Conservation (phyloP, 805 yeast species). For the Phaffomyces antillensis region DNA sequence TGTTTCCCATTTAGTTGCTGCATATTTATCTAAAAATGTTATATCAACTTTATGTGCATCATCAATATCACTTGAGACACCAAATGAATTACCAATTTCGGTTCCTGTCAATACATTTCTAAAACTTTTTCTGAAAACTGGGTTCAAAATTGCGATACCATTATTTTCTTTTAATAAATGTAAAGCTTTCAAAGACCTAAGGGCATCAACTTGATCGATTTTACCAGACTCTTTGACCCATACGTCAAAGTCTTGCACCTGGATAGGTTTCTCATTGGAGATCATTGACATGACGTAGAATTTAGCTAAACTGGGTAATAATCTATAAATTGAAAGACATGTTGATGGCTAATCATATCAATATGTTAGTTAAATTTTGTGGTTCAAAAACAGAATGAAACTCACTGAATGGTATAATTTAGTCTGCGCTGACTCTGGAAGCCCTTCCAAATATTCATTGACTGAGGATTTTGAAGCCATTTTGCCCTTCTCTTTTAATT, state of each 20-base stretch:
- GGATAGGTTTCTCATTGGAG: constrained; percentile 69
- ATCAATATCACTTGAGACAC: constrained; percentile 53
- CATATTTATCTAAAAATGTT: constrained; percentile 70
- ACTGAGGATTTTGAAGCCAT: constrained; percentile 42
- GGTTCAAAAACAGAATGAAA: not conserved
- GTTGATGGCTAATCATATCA: constrained; percentile 59
- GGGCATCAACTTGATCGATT: constrained; percentile 58
- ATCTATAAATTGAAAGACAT: constrained; percentile 84
- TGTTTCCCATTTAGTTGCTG: constrained; percentile 87
- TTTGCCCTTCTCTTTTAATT: too few relatives aligned
- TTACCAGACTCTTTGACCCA: constrained; percentile 64
- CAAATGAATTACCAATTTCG: constrained; percentile 61
- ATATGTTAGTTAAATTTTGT: not conserved
- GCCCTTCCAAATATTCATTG: constrained; percentile 81
- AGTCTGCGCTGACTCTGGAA: constrained; percentile 81
- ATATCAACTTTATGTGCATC: constrained; percentile 53
- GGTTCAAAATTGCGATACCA: constrained; percentile 49
- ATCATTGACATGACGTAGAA: constrained; percentile 82
- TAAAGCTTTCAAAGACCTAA: constrained; percentile 66
- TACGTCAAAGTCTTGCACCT: constrained; percentile 57
- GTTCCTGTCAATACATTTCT: constrained; percentile 83
- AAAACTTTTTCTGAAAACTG: constrained; percentile 68
- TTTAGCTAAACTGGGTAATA: constrained; percentile 85
- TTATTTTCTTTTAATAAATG: constrained; percentile 62
- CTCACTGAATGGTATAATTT: constrained; percentile 62